Conservation (phyloP, 2,329 filamentous ascomycete species). For the Orbilia quercus region DNA sequence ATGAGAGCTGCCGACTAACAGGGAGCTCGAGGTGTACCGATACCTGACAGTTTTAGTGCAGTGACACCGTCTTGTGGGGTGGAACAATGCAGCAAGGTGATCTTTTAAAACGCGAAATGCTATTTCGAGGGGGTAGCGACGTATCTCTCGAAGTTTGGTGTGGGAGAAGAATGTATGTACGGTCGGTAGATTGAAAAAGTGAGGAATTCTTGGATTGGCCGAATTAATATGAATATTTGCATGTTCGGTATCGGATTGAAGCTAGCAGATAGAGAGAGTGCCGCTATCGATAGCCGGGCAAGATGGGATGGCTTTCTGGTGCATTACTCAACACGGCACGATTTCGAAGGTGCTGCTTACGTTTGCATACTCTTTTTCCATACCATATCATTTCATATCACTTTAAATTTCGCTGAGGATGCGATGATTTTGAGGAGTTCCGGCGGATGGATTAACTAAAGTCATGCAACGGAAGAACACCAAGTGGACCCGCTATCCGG, state of each 20-base stretch:
- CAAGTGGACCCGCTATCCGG: not conserved
- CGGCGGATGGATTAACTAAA: not conserved
- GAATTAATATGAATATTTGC: too few relatives aligned
- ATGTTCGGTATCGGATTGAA: not conserved
- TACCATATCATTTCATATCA: too few relatives aligned
- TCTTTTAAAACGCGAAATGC: constrained; percentile 14
- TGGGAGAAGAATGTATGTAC: too few relatives aligned
- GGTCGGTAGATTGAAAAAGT: not conserved
- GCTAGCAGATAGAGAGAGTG: not conserved
- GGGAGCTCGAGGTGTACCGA: not conserved
- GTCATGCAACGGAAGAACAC: too few relatives aligned
- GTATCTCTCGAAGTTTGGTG: too few relatives aligned
- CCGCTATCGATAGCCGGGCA: constrained; percentile 7
- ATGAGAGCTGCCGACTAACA: too few relatives aligned
- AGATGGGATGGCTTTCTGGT: not conserved
- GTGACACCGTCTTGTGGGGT: constrained; percentile 2
- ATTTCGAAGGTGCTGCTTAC: constrained; percentile 7
- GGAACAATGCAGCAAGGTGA: constrained; percentile 21
- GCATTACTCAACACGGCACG: constrained; percentile 35
- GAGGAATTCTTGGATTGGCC: not conserved
- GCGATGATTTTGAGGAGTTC: constrained; percentile 6
- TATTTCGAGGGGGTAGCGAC: constrained; percentile 20
- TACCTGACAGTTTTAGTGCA: not conserved
- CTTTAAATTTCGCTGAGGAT: too few relatives aligned
- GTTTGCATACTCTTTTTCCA: not conserved